Base-by-base conservation (phyloP, 2,329 filamentous ascomycete species). In the Pseudopithomyces chartarum region DNA sequence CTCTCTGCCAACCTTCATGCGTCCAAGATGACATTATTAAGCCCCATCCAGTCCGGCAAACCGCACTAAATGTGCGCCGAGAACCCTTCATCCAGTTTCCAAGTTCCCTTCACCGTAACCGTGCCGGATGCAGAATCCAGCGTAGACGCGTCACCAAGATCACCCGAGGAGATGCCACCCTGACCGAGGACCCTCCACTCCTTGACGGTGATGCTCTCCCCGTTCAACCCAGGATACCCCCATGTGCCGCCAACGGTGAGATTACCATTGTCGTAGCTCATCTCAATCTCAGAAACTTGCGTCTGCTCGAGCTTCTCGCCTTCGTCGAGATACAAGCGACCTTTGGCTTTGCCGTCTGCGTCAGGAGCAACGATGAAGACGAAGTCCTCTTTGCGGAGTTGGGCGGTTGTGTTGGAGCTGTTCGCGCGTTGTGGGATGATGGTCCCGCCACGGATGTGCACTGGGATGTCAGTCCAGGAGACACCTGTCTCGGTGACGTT, bases 261-360 rank as follows among this genome's bases (percentile, higher is more conserved):
- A 22, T 76, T 75, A 33, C 84, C 83, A 2, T 80, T 70, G 44
- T 80, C 76, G 68, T 86, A 93, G 8, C 70, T 64, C 63, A 93
- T 90, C 13, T 77, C 73, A 51, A 92, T 80, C 54, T 84, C 77
- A 6, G 82, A 85, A n/a, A 81, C 84, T 1, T 65, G 71, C 2
- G 76, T 59, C 73, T 90, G 90, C 56, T 84, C 77, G 48, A 93
- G 65, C 23, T 83, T 87, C 56, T 87, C 86, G 8, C 91, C 91
- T 58, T 96, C 91, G 63, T 95, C 91, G 5, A 95, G 77, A 71
- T 93, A 95, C 55, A 95, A 78, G 50, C 81, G 79, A 0, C 91
- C 91, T 1, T 69, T 73, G 0, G 91, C 91, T 6, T 78, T 84
- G 2, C 88, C 89, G 50, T 88, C 78, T 0, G 71, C 67, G 6